phyloP scores from a whole-genome alignment of 2,329 filamentous ascomycete genomes.

The Lizonia empirigonia region DNA sequence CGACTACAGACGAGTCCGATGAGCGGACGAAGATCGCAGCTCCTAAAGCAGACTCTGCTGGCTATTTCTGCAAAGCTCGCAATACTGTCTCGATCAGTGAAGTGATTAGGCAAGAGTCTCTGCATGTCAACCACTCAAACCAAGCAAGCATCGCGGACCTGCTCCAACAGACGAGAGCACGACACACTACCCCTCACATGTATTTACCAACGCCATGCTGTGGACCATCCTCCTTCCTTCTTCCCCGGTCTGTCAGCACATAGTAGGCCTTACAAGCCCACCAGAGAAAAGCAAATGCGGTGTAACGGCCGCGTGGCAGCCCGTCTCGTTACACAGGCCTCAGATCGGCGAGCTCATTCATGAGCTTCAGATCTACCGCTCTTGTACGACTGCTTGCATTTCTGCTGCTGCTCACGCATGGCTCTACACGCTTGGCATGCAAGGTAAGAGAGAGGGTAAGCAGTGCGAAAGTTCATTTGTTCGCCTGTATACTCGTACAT shows the following conservation, averaged over 20 bases:
- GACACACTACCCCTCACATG: too few species aligned
- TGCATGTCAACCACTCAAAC: too few species aligned
- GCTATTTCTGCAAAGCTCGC: too few species aligned
- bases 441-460: not conserved
- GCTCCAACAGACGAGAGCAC: too few species aligned
- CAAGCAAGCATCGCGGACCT: too few species aligned
- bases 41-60: too few species aligned
- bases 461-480: not conserved
- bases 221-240: too few species aligned
- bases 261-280: not conserved
- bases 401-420: not conserved
- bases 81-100: too few species aligned
- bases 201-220: too few species aligned
- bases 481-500: conserved; percentile 14
- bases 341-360: conserved; percentile 12
- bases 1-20: not conserved
- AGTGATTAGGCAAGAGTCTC: too few species aligned
- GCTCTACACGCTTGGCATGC: not conserved
- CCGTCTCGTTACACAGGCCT: conserved; percentile 3
- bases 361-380: not conserved
- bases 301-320: conserved; percentile 14
- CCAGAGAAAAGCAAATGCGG: conserved; percentile 4
- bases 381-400: not conserved
- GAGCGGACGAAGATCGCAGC: not conserved
- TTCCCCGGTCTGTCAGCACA: not conserved